Evolutionary conservation across 139 green algal genomes (phyloP).

Genomic region (Chlorella sorokiniana): DNA sequence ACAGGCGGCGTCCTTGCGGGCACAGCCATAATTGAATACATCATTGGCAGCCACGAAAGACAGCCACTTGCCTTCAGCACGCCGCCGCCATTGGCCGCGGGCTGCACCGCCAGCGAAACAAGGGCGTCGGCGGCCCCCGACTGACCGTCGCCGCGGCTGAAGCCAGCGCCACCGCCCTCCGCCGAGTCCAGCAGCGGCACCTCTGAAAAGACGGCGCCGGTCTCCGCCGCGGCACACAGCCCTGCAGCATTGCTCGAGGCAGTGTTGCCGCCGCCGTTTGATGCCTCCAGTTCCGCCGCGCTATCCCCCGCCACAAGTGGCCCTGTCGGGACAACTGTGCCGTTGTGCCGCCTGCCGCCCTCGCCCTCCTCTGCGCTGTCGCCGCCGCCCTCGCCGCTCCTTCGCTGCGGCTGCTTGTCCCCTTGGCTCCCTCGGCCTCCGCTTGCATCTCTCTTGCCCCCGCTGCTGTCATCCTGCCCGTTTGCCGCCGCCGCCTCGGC

Average conservation of each 20-base stretch:
- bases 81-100: background rate
- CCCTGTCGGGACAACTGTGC: background rate
- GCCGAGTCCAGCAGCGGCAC: constrained; percentile 15
- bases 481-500: background rate
- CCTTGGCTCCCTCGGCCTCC: too few species aligned
- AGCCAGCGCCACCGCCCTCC: background rate
- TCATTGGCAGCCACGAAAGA: background rate
- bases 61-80: background rate
- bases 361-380: background rate
- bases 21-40: too few species aligned
- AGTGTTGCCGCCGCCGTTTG: background rate
- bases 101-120: background rate
- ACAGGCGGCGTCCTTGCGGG: too few species aligned
- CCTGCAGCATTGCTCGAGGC: background rate
- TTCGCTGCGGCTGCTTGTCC: too few species aligned
- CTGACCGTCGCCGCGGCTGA: background rate
- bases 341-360: background rate
- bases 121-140: background rate
- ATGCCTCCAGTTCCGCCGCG: background rate
- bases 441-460: background rate
- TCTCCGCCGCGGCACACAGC: constrained; percentile 23
- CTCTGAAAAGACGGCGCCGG: background rate
- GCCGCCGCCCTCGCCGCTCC: too few species aligned
- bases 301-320: too few species aligned
- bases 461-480: background rate